Percentiles rank a stretch among this genome's conserved stretches.
phyloP scores from a whole-genome alignment of 768 basidiomycete genomes.

The Rhodotorula diobovata region DNA sequence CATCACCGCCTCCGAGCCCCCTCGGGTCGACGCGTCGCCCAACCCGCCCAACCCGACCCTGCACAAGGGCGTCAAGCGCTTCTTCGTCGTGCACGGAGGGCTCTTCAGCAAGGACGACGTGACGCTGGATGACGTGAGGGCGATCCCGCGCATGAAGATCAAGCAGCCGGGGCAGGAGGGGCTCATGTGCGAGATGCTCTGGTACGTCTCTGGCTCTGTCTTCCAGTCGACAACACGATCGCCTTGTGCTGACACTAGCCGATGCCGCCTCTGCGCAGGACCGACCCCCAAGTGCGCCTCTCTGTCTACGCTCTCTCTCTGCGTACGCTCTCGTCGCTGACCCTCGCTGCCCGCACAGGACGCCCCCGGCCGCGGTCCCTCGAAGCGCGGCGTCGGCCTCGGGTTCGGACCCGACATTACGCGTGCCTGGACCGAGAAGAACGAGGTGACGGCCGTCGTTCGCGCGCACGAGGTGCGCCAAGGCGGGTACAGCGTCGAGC shows the following conservation, averaged over 20 bases:
- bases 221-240: neutral
- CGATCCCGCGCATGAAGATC: slow-evolving; percentile 75
- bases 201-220: neutral
- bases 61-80: slow-evolving; percentile 78
- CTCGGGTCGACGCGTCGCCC: slow-evolving; percentile 49
- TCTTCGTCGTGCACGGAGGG: slow-evolving; percentile 89
- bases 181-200: slow-evolving; percentile 67
- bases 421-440: slow-evolving; percentile 36
- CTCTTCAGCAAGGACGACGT: slow-evolving; percentile 91
- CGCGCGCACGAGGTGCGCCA: slow-evolving; percentile 96
- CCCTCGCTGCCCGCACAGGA: slow-evolving; percentile 68
- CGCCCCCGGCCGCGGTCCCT: slow-evolving; percentile 80
- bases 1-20: slow-evolving; percentile 64
- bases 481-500: slow-evolving; percentile 87
- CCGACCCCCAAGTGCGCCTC: slow-evolving; percentile 1
- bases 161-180: slow-evolving; percentile 87
- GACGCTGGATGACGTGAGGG: slow-evolving; percentile 86
- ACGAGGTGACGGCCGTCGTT: slow-evolving; percentile 62
- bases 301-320: neutral
- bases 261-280: neutral
- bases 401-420: slow-evolving; percentile 71
- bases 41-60: slow-evolving; percentile 59
- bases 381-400: slow-evolving; percentile 94
- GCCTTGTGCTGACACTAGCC: neutral
- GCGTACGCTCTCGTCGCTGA: slow-evolving; percentile 44